Evolutionary conservation across 768 basidiomycete genomes (phyloP), one percentile per base, ranked within the genome.

Genomic region (Kwoniella bestiolae): DNA sequence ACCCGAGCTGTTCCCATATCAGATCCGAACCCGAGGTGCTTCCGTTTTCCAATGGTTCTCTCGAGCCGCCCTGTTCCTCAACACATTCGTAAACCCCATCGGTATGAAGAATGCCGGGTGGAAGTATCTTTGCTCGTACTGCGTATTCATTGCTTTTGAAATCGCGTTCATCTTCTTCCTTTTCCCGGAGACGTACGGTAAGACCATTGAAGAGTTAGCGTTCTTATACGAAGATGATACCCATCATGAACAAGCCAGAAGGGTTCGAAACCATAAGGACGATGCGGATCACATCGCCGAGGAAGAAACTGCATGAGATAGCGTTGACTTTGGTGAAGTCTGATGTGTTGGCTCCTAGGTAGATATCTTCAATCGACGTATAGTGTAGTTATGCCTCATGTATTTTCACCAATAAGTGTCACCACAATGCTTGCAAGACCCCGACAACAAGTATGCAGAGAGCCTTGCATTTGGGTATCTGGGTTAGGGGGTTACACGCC

Each of bases 1-100:
- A 65, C 87, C 88, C n/a, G 88, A 89, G 70, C 74, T 89, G 32
- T 88, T 89, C 83, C 88, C 88, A 0, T 89, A 83, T 81, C 85
- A 86, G 66, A 84, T 84, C 29, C 86, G 88, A 62, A 84, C 88
- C 1, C 86, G 85, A 75, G 88, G 88, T 41, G 84, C 89, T 57
- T 80, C 87, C 3, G 72, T 88, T 16, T 88, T 86, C 82, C 86
- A 88, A 68, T 86, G 84, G 83, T 86, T 85, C 76, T 82, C 84
- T 49, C 85, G 87, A 12, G 77, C 83, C 29, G 86, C 86, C 6
- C 82, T 85, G 5, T 87, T 86, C 81, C 86, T 88, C 83, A 88
- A 88, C 73, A 86, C 86, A 69, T 88, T 87, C 76, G 86, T 87
- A 59, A 87, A 87, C 75, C 87, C 87, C 6, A 87, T 87, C 68